A percentile compares a stretch with the other conserved stretches of the same genome.
Conservation (phyloP, 345 rosid species). For the Cochlearia excelsa region DNA sequence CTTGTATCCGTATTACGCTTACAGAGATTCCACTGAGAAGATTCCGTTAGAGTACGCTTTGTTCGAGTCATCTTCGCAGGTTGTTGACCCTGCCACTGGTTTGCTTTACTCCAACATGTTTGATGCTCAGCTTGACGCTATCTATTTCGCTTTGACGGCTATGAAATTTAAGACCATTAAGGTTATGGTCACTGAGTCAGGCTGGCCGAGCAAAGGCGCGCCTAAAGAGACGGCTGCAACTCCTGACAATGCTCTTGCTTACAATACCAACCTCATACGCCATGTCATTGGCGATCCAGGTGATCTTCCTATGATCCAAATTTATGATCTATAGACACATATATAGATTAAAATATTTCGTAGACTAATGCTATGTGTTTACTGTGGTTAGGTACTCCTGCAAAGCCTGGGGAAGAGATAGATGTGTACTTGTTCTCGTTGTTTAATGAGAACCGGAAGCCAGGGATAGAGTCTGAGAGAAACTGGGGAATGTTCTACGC, state of each 20-base stretch:
- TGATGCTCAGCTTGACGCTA: constrained; percentile 94
- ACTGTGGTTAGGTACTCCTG: constrained; percentile 56
- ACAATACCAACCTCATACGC: constrained; percentile 69
- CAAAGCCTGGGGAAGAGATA: constrained; percentile 67
- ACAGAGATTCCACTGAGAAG: constrained; percentile 63
- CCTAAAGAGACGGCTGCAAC: constrained; percentile 84
- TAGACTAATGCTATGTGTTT: not conserved
- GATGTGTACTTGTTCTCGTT: constrained; percentile 87
- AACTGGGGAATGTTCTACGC: constrained; percentile 93
- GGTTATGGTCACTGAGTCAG: constrained; percentile 87
- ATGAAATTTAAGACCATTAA: constrained; percentile 70
- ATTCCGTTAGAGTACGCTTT: constrained; percentile 77
- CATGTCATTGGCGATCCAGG: constrained; percentile 77
- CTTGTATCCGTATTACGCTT: constrained; percentile 85
- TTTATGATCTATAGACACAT: not conserved
- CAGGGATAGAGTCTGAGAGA: constrained; percentile 80
- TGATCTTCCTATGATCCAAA: constrained; percentile 1
- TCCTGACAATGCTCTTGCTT: constrained; percentile 78
- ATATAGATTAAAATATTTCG: not conserved
- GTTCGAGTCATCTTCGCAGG: constrained; percentile 70
- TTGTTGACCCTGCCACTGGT: constrained; percentile 79
- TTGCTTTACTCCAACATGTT: constrained; percentile 93
- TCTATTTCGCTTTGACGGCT: constrained; percentile 66
- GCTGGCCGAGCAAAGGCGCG: constrained; percentile 91
- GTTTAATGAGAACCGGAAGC: constrained; percentile 88